Evolutionary conservation across 208 protist species (phyloP).

Genomic region (Leishmania major): DNA sequence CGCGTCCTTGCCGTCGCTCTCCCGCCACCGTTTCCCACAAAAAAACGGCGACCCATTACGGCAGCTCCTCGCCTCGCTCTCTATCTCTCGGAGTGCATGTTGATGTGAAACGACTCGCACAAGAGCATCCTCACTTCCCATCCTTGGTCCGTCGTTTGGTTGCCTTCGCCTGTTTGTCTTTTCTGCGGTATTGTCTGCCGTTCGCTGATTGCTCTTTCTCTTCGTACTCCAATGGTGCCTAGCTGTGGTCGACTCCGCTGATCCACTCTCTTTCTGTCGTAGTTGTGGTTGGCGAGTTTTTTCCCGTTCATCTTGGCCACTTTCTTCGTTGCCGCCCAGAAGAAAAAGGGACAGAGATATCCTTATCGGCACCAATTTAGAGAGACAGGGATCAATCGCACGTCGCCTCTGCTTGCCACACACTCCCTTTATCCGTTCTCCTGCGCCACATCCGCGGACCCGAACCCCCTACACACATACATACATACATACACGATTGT

Average conservation of each 20-base stretch:
- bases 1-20: not conserved
- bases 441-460: not conserved
- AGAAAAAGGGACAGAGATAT: not conserved
- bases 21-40: not conserved
- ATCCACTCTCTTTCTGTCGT: not conserved
- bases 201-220: not conserved
- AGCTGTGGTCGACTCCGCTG: not conserved
- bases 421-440: not conserved
- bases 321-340: not conserved
- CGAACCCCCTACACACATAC: not conserved
- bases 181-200: not conserved
- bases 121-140: not conserved
- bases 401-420: not conserved
- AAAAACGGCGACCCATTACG: too few relatives aligned
- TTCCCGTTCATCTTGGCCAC: not conserved
- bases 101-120: not conserved
- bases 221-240: not conserved
- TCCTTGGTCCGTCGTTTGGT: not conserved
- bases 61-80: not conserved
- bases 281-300: not conserved
- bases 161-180: not conserved
- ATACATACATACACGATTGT: not conserved
- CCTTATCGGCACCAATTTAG: not conserved
- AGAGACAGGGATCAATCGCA: not conserved
- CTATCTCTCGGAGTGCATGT: not conserved